Evolutionary conservation across 2,329 filamentous ascomycete genomes (phyloP), one percentile per base, ranked within the genome.

Genomic region (Aureobasidium musti): DNA sequence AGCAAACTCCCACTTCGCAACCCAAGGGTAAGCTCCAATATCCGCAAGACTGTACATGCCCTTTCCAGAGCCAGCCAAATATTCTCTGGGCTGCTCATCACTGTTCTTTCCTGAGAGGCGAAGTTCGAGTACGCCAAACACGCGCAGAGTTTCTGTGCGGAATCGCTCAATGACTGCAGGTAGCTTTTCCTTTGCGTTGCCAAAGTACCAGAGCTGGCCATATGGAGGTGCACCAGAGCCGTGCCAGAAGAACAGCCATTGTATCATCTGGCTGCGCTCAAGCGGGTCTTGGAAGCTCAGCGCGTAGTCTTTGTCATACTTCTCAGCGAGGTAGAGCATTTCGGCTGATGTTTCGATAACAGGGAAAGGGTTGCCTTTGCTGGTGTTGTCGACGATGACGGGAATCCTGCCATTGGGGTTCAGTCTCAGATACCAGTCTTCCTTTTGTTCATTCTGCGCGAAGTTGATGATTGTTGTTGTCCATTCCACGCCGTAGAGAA

Each of bases 171-270:
- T 82, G 14, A 82, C 82, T 73, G 82, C 82, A 14, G 77, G 76
- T 66, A 82, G 78, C 71, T 83, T 81, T 71, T 77, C 47, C 14
- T 50, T 77, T 0, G 79, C 78, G 23, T 74, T 74, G n/a, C 69
- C 73, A 73, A 84, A 84, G 70, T 82, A 80, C 68, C 79, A 79
- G 23, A 79, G 70, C 68, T 82, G 77, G 50, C 77, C 78, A 72
- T 80, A 77, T 71, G 79, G 79, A 17, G 80, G 80, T 10, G 78
- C 78, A 28, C 79, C 75, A 41, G 66, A 70, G 64, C 72, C 79
- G 65, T 84, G 82, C 82, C 82, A 85, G 75, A 85, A 86, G 74
- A 85, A 83, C 1, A 82, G 75, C 83, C 83, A 85, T 70, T 85
- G 83, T 47, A 83, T 67, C 33, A 73, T 75, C 70, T 84, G 74